Evolutionary conservation across 768 basidiomycete species (phyloP).

Genomic region (Sarcomyxa edulis): DNA sequence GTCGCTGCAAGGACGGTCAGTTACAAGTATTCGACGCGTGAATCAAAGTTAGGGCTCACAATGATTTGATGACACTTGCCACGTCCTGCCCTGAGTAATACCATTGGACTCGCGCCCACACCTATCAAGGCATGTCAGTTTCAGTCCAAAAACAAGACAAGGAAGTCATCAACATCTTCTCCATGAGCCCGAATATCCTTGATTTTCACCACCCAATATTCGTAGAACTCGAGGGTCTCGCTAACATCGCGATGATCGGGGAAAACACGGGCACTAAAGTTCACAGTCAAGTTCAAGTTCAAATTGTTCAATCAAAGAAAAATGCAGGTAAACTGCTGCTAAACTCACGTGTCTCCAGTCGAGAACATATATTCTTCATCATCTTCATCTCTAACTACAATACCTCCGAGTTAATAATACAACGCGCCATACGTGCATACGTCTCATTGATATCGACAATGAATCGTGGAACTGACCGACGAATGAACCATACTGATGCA

Average conservation of each 20-base stretch:
- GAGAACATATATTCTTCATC: constrained; percentile 23
- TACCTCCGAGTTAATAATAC: not conserved
- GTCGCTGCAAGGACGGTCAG: constrained; percentile 29
- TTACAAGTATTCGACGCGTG: not conserved
- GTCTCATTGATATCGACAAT: too few relatives aligned
- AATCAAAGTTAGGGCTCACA: constrained; percentile 29
- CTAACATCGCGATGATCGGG: constrained; percentile 26
- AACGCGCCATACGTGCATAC: too few relatives aligned
- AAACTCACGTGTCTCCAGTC: constrained; percentile 29
- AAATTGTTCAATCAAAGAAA: not conserved
- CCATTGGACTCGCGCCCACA: constrained; percentile 53
- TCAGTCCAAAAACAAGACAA: not conserved
- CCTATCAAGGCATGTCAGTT: constrained; percentile 23
- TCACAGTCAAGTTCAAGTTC: not conserved
- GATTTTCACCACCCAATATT: constrained; percentile 50
- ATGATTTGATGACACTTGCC: constrained; percentile 34
- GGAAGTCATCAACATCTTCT: constrained; percentile 22
- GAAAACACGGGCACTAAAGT: constrained; percentile 37
- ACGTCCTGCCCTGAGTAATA: constrained; percentile 50
- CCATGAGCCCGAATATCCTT: constrained; percentile 35
- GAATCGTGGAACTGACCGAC: constrained; percentile 9
- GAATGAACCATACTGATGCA: constrained; percentile 14
- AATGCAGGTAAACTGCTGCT: too few relatives aligned
- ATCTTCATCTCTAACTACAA: constrained; percentile 24
- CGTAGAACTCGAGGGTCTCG: constrained; percentile 20